Evolutionary conservation across 1,139 yeast species (phyloP).

Genomic region (Nakaseomyces bracarensis): DNA sequence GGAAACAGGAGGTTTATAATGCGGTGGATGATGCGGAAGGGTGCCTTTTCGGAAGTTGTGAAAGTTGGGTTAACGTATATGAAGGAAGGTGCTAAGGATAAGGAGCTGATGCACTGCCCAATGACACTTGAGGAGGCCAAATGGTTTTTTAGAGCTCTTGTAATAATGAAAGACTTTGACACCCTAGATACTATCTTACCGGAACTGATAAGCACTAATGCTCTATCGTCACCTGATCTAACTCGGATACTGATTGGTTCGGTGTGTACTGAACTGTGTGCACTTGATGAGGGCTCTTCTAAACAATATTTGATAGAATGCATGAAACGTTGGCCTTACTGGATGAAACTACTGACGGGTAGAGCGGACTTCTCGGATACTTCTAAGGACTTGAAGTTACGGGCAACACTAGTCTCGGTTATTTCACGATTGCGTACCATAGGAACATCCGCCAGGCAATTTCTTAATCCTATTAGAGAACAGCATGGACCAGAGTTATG

Average conservation of each 20-base stretch:
- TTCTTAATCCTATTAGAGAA: constrained; percentile 14
- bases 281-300: neutral
- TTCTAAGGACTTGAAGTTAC: neutral
- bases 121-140: constrained; percentile 16
- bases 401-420: neutral
- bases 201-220: constrained; percentile 19
- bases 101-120: constrained; percentile 12
- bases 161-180: constrained; percentile 10
- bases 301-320: neutral
- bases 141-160: constrained; percentile 18
- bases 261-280: constrained; percentile 10
- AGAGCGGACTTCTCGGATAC: constrained; percentile 21
- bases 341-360: constrained; percentile 23
- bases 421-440: neutral
- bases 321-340: constrained; percentile 18
- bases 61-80: neutral
- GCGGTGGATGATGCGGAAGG: neutral
- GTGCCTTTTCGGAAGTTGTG: neutral
- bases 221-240: constrained; percentile 15
- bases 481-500: constrained; percentile 9
- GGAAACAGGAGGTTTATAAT: neutral
- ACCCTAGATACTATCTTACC: constrained; percentile 15
- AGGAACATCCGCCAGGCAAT: neutral
- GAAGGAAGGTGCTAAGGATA: constrained; percentile 7
- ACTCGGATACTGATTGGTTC: constrained; percentile 16